These are phyloP conservation scores for Wickerhamiella slavikovae DNA, from an alignment of 805 yeast genomes.

Conservation along the genomic window DNA sequence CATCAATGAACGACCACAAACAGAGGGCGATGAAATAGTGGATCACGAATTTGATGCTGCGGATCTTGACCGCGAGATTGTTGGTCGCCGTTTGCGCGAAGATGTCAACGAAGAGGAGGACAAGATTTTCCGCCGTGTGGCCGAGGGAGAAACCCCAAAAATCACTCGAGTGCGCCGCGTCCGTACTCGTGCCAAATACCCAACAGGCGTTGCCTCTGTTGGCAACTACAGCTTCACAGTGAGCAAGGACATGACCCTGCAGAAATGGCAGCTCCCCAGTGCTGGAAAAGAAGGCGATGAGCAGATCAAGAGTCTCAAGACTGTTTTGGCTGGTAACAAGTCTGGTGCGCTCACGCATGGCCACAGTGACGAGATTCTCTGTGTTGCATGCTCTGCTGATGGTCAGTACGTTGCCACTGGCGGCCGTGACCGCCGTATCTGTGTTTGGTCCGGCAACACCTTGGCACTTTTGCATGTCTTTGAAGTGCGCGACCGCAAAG, in stretches of 20 bases:
- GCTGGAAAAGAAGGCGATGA: slow-evolving; percentile 36
- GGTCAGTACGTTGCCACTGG: slow-evolving; percentile 85
- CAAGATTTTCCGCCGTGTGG: slow-evolving; percentile 29
- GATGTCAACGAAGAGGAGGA: slow-evolving; percentile 89
- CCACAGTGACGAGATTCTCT: slow-evolving; percentile 54
- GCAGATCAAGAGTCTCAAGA: slow-evolving; percentile 39
- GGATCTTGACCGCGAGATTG: slow-evolving; percentile 73
- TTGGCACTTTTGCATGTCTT: slow-evolving; percentile 57
- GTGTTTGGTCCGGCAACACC: slow-evolving; percentile 72
- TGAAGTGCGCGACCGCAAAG: slow-evolving; percentile 51
- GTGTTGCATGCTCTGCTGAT: slow-evolving; percentile 71
- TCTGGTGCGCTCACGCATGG: slow-evolving; percentile 26
- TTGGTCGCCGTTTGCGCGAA: slow-evolving; percentile 56
- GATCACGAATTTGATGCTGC: slow-evolving; percentile 64
- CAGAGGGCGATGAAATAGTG: no score
- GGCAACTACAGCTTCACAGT: slow-evolving; percentile 54
- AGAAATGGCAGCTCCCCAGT: slow-evolving; percentile 50
- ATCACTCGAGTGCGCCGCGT: slow-evolving; percentile 12
- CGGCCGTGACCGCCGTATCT: slow-evolving; percentile 59
- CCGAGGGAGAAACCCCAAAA: slow-evolving; percentile 8
- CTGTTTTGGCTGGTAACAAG: slow-evolving; percentile 23
- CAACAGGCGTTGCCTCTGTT: slow-evolving; percentile 25
- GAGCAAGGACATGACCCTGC: slow-evolving; percentile 59
- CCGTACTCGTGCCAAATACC: slow-evolving; percentile 6
- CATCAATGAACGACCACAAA: slow-evolving; percentile 10